Base-by-base conservation (phyloP, 2,329 filamentous ascomycete species). In the Purpureocillium lavendulum region DNA sequence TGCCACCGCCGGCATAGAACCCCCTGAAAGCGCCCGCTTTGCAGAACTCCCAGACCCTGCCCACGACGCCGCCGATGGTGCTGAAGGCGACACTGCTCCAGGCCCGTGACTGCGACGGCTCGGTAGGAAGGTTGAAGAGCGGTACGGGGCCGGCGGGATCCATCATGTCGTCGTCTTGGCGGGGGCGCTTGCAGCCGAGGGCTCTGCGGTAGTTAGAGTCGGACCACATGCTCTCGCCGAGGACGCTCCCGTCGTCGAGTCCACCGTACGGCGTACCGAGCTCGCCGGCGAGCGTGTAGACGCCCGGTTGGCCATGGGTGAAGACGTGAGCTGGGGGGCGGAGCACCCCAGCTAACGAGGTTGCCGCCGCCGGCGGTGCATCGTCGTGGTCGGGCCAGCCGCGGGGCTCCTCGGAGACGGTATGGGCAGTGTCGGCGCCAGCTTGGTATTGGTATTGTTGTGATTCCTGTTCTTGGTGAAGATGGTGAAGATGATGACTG, bases 11-110 rank as follows among this genome's bases (percentile, higher is more conserved):
- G 11, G 89, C 87, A 45, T 89, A 81, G 58, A 96, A 96, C 0
- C 89, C 89, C 40, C 75, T 74, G 54, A 96, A 94, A 0, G 84
- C 77, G 8, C 73, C 77, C 0, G 67, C 65, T 57, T 70, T 85
- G 65, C 89, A 95, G 52, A 95, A 92, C 49, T 88, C 77, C 75
- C 87, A 88, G 1, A 94, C 79, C 53, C 82, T 90, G 14, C 86
- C 84, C 2, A 84, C 77, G 4, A 84, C 76, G 21, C 71, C 77
- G 1, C 79, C 79, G 7, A 86, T 70, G 0, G 83, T 70, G 31
- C 65, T 73, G 26, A 86, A 65, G 5, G 83, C 73, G 36, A 75
- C 61, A 14, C 66, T 65, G 24, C 74, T 71, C 80, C 78, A 83
- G 30, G 69, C 64, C 12, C 60, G 59, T 1, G 51, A 49, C 3